A percentile compares a stretch with the other conserved stretches of the same genome.
Evolutionary conservation across 768 basidiomycete species (phyloP).

Genomic region (Russula earlei): DNA sequence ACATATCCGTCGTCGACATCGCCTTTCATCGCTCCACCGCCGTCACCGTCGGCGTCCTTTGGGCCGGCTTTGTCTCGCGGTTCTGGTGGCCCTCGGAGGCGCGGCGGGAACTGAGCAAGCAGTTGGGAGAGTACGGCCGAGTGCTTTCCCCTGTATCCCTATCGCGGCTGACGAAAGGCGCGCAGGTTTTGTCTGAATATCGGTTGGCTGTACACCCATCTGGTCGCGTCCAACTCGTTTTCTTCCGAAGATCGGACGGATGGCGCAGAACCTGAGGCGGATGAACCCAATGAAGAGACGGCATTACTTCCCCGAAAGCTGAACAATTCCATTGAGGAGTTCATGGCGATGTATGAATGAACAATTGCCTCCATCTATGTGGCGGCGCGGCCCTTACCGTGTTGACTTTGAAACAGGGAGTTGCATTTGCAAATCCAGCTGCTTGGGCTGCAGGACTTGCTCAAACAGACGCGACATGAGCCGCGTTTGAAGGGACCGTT

Average conservation of each 20-base stretch:
- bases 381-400: background rate
- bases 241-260: slow-evolving; percentile 37
- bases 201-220: slow-evolving; percentile 88
- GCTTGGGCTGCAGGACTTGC: slow-evolving; percentile 74
- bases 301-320: slow-evolving; percentile 32
- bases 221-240: slow-evolving; percentile 82
- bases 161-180: slow-evolving; percentile 6
- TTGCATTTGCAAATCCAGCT: slow-evolving; percentile 88
- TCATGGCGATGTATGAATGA: slow-evolving; percentile 90
- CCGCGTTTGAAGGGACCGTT: slow-evolving; percentile 95
- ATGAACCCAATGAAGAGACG: slow-evolving; percentile 22
- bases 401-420: slow-evolving; percentile 51
- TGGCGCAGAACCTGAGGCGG: slow-evolving; percentile 18
- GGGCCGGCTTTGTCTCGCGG: slow-evolving; percentile 80
- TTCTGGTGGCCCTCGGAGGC: slow-evolving; percentile 98
- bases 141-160: background rate
- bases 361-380: background rate
- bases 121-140: slow-evolving; percentile 72
- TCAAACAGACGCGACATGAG: slow-evolving; percentile 86
- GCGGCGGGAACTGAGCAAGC: slow-evolving; percentile 72
- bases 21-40: slow-evolving; percentile 71
- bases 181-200: slow-evolving; percentile 83
- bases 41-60: slow-evolving; percentile 79
- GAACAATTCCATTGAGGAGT: slow-evolving; percentile 63
- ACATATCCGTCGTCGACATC: slow-evolving; percentile 54